Evolutionary conservation across 805 yeast species (phyloP), one percentile per base, ranked within the genome.

Genomic region (Candida sithepensis): DNA sequence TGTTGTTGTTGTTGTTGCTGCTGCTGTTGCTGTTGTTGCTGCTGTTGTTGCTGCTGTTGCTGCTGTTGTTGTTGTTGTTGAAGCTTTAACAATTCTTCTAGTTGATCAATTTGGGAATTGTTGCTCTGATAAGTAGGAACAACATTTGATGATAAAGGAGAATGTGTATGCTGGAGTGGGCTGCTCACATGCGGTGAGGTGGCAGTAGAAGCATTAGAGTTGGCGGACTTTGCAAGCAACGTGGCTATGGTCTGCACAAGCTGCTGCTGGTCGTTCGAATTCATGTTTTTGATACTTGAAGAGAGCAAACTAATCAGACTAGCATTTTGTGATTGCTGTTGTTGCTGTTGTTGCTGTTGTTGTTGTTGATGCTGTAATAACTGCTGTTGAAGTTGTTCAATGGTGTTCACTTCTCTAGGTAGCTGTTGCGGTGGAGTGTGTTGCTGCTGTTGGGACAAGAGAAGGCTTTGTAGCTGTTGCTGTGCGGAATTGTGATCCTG

Each of bases 271-370:
- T 34, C 38, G 21, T 14, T 13, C 4, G 38, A 34, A 12, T 34
- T 34, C 38, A 34, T 34, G 12, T 12, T 34, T 21, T 34, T 34
- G 18, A 34, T 34, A 16, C 38, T 34, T 7, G 38, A 34, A 5
- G 21, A n/a, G 16, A 34, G 38, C 21, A 34, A n/a, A 16, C 12
- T 18, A 12, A 34, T 18, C 5, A 34, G 21, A 34, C 10, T 34
- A 5, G 38, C 19, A 34, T 24, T 34, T 42, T 42, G 36, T 22
- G 26, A 18, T 20, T 43, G 45, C 18, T 44, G 43, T 34, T 44
- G 41, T 28, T 44, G 43, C 34, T 44, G 43, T n/a, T 40, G 48
- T 18, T 42, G 50, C 24, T 44, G 51, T 3, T 41, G 42, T 14
- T 21, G 22, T 28, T 30, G 48, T 22, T 24, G 24, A 22, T n/a